Percentiles rank a stretch among this genome's conserved stretches.
These are phyloP conservation scores for Globisporangium splendens DNA, from an alignment of 352 stramenopile genomes.

Conservation along the genomic window DNA sequence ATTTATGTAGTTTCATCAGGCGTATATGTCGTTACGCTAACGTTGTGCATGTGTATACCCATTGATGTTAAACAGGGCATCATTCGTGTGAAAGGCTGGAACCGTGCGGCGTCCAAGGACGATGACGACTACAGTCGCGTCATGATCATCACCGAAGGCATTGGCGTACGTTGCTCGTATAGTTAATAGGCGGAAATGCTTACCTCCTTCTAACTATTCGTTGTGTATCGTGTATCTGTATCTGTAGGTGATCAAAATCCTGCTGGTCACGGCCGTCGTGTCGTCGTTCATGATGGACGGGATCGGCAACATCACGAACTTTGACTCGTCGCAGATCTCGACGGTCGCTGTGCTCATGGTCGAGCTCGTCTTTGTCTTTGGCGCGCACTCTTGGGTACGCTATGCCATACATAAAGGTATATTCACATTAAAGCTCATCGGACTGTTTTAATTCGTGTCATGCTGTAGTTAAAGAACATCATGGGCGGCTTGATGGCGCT, in stretches of 20 bases:
- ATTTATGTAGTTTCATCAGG: not conserved
- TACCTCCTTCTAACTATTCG: not conserved
- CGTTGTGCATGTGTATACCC: not conserved
- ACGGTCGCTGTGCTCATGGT: slow-evolving; percentile 76
- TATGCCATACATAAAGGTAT: no score
- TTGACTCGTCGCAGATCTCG: slow-evolving; percentile 77
- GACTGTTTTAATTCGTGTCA: no score
- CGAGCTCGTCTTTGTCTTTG: slow-evolving; percentile 77
- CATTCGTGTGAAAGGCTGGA: slow-evolving; percentile 81
- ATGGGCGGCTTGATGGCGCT: slow-evolving; percentile 79
- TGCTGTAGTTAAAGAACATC: slow-evolving; percentile 70
- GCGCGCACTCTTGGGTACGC: slow-evolving; percentile 76
- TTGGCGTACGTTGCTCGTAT: slow-evolving; percentile 34
- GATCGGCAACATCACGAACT: slow-evolving; percentile 73
- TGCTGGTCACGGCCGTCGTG: slow-evolving; percentile 77
- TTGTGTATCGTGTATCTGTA: not conserved
- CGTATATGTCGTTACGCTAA: not conserved
- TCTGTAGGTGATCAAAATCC: slow-evolving; percentile 72
- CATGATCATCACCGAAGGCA: slow-evolving; percentile 86
- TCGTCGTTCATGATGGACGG: slow-evolving; percentile 85
- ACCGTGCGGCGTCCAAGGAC: slow-evolving; percentile 52
- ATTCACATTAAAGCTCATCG: no score
- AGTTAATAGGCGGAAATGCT: no score
- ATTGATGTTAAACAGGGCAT: slow-evolving; percentile 37
- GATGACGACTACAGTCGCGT: slow-evolving; percentile 84